These are phyloP conservation scores for Physcomitrium patens DNA, from an alignment of 225 moss, liverwort and hornwort species.

Conservation along the genomic window DNA sequence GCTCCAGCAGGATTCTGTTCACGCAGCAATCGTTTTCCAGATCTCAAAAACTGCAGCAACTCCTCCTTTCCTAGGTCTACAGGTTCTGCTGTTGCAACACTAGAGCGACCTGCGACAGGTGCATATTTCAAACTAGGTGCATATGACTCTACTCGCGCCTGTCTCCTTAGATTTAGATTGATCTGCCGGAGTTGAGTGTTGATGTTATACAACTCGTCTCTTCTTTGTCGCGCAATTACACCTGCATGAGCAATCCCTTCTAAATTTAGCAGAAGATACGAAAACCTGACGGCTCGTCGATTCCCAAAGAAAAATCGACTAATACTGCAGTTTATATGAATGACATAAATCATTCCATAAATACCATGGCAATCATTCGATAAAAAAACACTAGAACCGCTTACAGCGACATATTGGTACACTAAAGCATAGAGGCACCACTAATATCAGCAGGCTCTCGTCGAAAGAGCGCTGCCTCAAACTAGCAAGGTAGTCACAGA, in stretches of 20 bases:
- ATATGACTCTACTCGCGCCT: slow-evolving; percentile 91
- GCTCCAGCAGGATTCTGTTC: slow-evolving; percentile 77
- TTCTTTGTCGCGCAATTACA: slow-evolving; percentile 87
- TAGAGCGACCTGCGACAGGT: slow-evolving; percentile 73
- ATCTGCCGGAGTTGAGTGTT: slow-evolving; percentile 94
- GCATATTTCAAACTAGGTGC: slow-evolving; percentile 96
- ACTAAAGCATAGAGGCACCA: slow-evolving; percentile 12
- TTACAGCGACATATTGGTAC: not conserved
- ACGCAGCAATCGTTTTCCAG: slow-evolving; percentile 85
- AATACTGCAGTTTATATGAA: not conserved
- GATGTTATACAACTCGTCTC: slow-evolving; percentile 82
- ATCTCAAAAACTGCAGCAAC: slow-evolving; percentile 63
- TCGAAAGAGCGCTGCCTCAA: slow-evolving; percentile 16
- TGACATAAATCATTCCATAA: not conserved
- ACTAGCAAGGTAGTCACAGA: slow-evolving; percentile 25
- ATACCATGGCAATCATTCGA: slow-evolving; percentile 11
- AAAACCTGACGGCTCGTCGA: slow-evolving; percentile 5
- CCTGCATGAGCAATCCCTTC: slow-evolving; percentile 49
- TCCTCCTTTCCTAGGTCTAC: slow-evolving; percentile 62
- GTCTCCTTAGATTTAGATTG: slow-evolving; percentile 83
- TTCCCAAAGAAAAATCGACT: not conserved
- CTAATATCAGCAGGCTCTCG: slow-evolving; percentile 10
- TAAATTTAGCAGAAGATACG: slow-evolving; percentile 25
- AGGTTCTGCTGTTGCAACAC: slow-evolving; percentile 55
- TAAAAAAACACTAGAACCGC: slow-evolving; percentile 1